Conservation (phyloP, 2,329 filamentous ascomycete species). For the Achaetomium macrosporum region DNA sequence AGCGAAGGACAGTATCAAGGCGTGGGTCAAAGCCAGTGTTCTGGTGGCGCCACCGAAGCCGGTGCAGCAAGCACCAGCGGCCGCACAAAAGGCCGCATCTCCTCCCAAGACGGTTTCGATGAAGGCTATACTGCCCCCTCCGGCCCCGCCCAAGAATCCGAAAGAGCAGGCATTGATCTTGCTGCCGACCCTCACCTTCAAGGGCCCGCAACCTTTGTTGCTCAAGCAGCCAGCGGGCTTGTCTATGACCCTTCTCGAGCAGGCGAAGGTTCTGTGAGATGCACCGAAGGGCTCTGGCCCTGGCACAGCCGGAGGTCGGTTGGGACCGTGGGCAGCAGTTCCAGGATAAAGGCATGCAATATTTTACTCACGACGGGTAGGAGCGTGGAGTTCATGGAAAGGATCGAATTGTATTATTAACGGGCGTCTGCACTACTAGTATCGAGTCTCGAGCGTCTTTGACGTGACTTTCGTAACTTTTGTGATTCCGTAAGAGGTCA, state of each 20-base stretch:
- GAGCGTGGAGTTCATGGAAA: too few relatives aligned
- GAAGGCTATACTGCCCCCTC: not conserved
- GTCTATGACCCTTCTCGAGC: not conserved
- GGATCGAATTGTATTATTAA: too few relatives aligned
- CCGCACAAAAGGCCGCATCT: not conserved
- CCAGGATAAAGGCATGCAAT: too few relatives aligned
- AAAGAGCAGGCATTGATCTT: not conserved
- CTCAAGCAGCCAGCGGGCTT: not conserved
- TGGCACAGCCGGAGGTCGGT: too few relatives aligned
- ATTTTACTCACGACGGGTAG: too few relatives aligned
- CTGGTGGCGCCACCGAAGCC: not conserved
- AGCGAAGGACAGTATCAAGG: not conserved
- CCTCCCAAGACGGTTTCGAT: not conserved
- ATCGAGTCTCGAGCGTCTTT: too few relatives aligned
- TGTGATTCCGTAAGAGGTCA: too few relatives aligned
- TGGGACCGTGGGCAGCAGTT: too few relatives aligned
- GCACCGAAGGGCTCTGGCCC: too few relatives aligned
- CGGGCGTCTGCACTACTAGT: too few relatives aligned
- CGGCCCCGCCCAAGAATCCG: not conserved
- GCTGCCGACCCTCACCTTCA: not conserved
- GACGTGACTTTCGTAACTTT: too few relatives aligned
- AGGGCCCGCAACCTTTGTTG: not conserved
- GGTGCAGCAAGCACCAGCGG: not conserved
- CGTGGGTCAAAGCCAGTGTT: constrained; percentile 8
- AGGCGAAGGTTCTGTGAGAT: not conserved